Evolutionary conservation across 768 basidiomycete species (phyloP), one percentile per base, ranked within the genome.

Genomic region (Tricholoma matsutake): DNA sequence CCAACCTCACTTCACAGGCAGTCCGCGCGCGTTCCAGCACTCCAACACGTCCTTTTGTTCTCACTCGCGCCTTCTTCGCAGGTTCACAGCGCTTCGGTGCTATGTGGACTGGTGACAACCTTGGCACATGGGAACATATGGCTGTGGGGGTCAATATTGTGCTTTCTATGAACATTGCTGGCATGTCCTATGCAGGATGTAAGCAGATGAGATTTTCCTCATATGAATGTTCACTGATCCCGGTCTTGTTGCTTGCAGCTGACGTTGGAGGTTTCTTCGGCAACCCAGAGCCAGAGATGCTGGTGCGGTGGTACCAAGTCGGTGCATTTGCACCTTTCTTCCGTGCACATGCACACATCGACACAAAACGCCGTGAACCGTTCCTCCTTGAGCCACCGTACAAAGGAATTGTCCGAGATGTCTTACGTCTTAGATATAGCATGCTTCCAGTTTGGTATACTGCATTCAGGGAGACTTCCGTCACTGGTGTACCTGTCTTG

Each of bases 231-330:
- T 29, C 37, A 39, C 51, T 63, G 22, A 59, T 61, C 31, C 9
- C 31, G 3, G 16, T 32, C 7, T 16, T 51, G 54, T 55, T 54
- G 58, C 52, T 35, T 41, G 56, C 28, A 98, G 96, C 97, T 63
- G 97, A 99, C 68, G 95, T 98, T 56, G 96, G 97, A 18, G 97
- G 97, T 14, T 99, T 98, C 87, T 98, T 98, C 70, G 96, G 96
- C 16, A 96, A 98, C 73, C 96, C 97, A 0, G 86, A 89, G 49
- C 83, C 90, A 0, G 97, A 98, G 69, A 94, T 98, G 87, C 86
- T 99, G 34, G 88, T 95, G 8, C 83, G 97, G 53, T 99, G 96
- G 96, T 98, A 99, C 67, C 94, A 92, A 76, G 91, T 96, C 54
- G 97, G 97, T 25, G 85, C 87, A 1, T 96, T 98, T 75, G 88